Evolutionary conservation across 192 early-diverging fungal species (phyloP).

Genomic region (Polychytrium aggregatum): DNA sequence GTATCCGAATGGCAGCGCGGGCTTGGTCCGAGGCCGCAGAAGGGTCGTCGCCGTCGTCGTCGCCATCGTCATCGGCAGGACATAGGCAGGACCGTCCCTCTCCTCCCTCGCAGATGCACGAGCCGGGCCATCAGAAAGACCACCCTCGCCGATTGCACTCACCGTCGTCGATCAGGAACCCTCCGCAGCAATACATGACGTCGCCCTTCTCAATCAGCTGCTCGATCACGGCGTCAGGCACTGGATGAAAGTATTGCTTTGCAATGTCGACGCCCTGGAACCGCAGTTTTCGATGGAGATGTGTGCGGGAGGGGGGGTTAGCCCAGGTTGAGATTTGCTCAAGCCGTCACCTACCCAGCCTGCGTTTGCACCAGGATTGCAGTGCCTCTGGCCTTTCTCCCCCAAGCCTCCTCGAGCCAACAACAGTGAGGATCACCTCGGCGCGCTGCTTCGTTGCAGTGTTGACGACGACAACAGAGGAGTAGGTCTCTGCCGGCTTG

Average conservation of each 20-base stretch:
- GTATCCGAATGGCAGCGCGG: too few species aligned
- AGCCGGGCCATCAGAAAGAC: constrained; percentile 1
- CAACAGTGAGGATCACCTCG: too few species aligned
- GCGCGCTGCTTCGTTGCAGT: constrained; percentile 15
- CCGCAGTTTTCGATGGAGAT: not conserved
- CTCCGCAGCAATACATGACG: constrained; percentile 34
- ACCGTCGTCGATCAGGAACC: constrained; percentile 43
- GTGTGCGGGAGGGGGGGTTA: too few species aligned
- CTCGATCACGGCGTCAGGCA: constrained; percentile 27
- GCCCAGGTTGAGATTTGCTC: too few species aligned
- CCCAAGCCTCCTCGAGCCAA: too few species aligned
- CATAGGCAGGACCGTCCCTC: too few species aligned
- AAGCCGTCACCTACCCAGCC: too few species aligned
- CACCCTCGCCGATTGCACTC: not conserved
- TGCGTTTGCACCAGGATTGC: too few species aligned
- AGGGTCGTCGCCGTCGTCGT: too few species aligned
- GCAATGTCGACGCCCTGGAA: constrained; percentile 25
- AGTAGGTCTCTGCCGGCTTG: constrained; percentile 24
- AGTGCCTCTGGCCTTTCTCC: constrained; percentile 6
- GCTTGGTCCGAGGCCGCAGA: too few species aligned
- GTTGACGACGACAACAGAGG: constrained; percentile 33
- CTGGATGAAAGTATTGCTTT: constrained; percentile 21
- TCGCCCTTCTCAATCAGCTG: constrained; percentile 28
- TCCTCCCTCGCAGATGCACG: not conserved
- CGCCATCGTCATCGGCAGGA: too few species aligned